Percentiles rank a stretch among this genome's conserved stretches.
phyloP scores from a whole-genome alignment of 306 rosid genomes.

The Medicago lupulina region DNA sequence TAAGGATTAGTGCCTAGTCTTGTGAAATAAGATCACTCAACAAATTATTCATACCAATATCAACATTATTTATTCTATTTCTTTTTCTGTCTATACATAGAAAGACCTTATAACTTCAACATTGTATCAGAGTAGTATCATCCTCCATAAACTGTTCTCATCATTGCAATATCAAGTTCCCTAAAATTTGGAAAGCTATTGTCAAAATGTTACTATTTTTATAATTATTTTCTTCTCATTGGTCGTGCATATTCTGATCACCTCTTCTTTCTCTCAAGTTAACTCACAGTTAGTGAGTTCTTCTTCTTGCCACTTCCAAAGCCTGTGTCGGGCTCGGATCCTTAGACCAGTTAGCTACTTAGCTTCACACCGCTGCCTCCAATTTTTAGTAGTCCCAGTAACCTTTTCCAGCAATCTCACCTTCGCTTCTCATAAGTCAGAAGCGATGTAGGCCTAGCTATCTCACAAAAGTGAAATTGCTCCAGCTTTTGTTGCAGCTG shows the following conservation, averaged over 20 bases:
- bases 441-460: background rate
- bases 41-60: slow-evolving; percentile 3
- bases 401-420: background rate
- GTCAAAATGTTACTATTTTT: background rate
- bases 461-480: background rate
- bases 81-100: background rate
- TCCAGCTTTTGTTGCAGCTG: background rate
- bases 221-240: background rate
- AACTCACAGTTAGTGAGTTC: background rate
- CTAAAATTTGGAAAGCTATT: background rate
- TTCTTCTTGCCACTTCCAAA: background rate
- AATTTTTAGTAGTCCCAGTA: background rate
- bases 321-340: background rate
- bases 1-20: background rate
- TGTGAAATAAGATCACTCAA: background rate
- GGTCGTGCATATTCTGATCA: background rate
- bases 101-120: slow-evolving; percentile 2
- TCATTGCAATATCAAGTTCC: slow-evolving; percentile 10
- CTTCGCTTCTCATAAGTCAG: slow-evolving; percentile 7
- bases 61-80: background rate
- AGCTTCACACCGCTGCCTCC: slow-evolving; percentile 4
- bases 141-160: background rate
- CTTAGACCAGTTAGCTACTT: background rate
- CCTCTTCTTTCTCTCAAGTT: background rate
- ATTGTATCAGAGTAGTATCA: slow-evolving; percentile 4